phyloP scores from a whole-genome alignment of 306 rosid species.

The Cicer cuneatum region DNA sequence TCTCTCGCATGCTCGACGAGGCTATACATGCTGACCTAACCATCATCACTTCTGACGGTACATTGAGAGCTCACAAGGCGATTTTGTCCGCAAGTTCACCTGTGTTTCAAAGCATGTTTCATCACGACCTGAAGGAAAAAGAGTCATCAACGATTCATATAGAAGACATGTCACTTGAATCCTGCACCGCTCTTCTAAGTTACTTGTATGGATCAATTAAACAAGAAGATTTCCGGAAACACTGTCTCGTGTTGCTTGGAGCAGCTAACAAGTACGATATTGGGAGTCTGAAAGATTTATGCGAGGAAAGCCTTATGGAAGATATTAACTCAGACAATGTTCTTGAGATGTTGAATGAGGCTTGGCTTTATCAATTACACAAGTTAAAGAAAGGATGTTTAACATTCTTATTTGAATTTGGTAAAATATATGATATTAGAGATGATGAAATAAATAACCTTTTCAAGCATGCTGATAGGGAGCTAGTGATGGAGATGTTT shows the following conservation, averaged over 20 bases:
- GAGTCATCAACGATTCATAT: constrained; percentile 77
- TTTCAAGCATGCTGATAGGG: constrained; percentile 77
- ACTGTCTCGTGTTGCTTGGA: constrained; percentile 76
- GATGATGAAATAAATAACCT: constrained; percentile 65
- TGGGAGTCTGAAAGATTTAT: constrained; percentile 65
- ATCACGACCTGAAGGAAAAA: constrained; percentile 77
- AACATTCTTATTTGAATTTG: constrained; percentile 74
- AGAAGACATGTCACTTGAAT: constrained; percentile 75
- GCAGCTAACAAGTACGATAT: constrained; percentile 84
- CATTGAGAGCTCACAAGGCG: constrained; percentile 84
- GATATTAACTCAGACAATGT: constrained; percentile 76
- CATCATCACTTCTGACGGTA: constrained; percentile 65
- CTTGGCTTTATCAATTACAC: constrained; percentile 70
- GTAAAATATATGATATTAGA: constrained; percentile 78
- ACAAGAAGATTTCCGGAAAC: constrained; percentile 78
- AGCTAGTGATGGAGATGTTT: constrained; percentile 81
- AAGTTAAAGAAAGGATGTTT: constrained; percentile 90
- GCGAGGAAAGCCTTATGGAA: constrained; percentile 91
- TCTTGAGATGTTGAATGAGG: constrained; percentile 82
- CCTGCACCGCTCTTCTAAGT: constrained; percentile 70
- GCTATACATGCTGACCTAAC: constrained; percentile 77
- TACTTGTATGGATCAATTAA: constrained; percentile 82
- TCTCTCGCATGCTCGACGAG: constrained; percentile 86
- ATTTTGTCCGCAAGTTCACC: constrained; percentile 84
- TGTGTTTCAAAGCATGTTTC: constrained; percentile 87